Percentiles rank a stretch among this genome's conserved stretches.
Conservation (phyloP, 805 yeast species). For the Candida broadrunensis region DNA sequence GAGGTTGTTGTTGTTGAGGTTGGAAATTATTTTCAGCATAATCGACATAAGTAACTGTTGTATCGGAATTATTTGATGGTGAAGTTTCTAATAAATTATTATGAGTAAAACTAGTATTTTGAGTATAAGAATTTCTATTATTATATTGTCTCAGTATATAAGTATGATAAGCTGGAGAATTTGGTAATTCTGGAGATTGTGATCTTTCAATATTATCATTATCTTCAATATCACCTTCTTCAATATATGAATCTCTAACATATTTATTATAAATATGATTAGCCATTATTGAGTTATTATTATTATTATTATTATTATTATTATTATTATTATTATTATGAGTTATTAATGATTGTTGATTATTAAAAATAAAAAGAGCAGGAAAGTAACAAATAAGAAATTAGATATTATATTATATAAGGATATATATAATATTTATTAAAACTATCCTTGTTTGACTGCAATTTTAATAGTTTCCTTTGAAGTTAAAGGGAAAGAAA, state of each 20-base stretch:
- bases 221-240: slow-evolving; percentile 5
- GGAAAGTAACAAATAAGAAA: too few relatives aligned
- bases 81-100: slow-evolving; percentile 3
- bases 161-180: slow-evolving; percentile 3
- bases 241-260: background rate
- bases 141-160: slow-evolving; percentile 6
- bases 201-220: slow-evolving; percentile 3
- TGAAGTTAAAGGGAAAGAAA: too few relatives aligned
- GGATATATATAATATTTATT: too few relatives aligned
- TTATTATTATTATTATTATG: too few relatives aligned
- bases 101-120: background rate
- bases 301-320: background rate
- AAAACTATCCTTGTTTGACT: too few relatives aligned
- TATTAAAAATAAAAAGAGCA: background rate
- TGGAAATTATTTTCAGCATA: background rate
- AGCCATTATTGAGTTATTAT: background rate
- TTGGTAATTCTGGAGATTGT: background rate
- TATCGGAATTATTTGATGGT: slow-evolving; percentile 11
- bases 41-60: slow-evolving; percentile 14
- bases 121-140: background rate
- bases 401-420: too few relatives aligned
- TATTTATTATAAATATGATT: slow-evolving; percentile 1
- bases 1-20: background rate
- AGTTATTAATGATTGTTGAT: too few relatives aligned
- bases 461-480: too few relatives aligned